Evolutionary conservation across 2,329 filamentous ascomycete genomes (phyloP).

Genomic region (Leptodontidium sp.): DNA sequence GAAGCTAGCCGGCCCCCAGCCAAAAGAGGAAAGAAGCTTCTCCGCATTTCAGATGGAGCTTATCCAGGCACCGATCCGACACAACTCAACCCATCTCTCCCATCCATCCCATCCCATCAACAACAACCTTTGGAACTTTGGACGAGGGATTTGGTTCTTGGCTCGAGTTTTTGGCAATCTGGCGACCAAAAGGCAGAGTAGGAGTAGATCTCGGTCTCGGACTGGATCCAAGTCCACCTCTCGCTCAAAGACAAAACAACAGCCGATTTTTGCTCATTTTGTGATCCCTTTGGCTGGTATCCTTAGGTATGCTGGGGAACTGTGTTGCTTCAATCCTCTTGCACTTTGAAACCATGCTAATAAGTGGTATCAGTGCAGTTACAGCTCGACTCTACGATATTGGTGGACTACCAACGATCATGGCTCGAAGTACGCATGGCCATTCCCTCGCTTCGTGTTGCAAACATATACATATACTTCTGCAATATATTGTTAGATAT

Average conservation of each 20-base stretch:
- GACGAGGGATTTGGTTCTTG: slow-evolving; percentile 19
- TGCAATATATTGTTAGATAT: not conserved
- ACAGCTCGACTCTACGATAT: slow-evolving; percentile 40
- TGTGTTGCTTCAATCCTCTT: not conserved
- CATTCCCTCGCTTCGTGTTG: not conserved
- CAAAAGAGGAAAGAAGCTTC: slow-evolving; percentile 38
- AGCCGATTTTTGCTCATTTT: slow-evolving; percentile 33
- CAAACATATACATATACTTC: not conserved
- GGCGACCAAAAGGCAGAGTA: slow-evolving; percentile 23
- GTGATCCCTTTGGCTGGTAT: slow-evolving; percentile 34
- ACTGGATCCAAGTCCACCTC: slow-evolving; percentile 22
- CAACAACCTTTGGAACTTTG: slow-evolving; percentile 16
- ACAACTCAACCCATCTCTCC: not conserved
- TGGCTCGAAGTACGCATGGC: slow-evolving; percentile 18
- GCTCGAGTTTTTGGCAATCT: slow-evolving; percentile 28
- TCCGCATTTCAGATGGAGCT: slow-evolving; percentile 29
- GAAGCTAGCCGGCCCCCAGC: slow-evolving; percentile 2
- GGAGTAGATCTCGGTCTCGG: slow-evolving; percentile 20
- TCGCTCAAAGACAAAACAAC: slow-evolving; percentile 12
- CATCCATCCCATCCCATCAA: slow-evolving; percentile 12
- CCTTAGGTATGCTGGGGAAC: not conserved
- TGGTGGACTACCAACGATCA: slow-evolving; percentile 29
- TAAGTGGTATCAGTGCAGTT: slow-evolving; percentile 14
- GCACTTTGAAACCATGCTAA: not conserved
- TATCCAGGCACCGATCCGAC: slow-evolving; percentile 4